A percentile compares a stretch with the other conserved stretches of the same genome.
Evolutionary conservation across 331 rosid genomes (phyloP).

Genomic region (Acacia pycnantha): DNA sequence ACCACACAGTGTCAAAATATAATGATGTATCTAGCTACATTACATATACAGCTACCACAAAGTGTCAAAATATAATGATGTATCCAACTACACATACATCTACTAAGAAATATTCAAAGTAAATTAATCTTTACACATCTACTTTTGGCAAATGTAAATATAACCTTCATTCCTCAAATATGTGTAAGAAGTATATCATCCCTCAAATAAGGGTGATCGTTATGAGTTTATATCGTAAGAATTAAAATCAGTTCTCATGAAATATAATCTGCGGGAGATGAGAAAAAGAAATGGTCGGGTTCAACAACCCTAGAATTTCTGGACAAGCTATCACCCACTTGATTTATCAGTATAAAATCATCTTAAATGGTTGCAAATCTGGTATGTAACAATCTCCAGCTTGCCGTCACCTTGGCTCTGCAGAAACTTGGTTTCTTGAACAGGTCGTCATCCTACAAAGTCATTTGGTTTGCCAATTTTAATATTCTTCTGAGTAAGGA

Average conservation of each 20-base stretch:
- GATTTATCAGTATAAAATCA: not conserved
- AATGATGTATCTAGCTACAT: too few species aligned
- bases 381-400: slow-evolving; percentile 17
- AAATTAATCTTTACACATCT: too few species aligned
- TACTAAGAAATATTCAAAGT: too few species aligned
- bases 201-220: not conserved
- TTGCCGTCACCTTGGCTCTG: slow-evolving; percentile 3
- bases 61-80: too few species aligned
- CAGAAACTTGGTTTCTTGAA: not conserved
- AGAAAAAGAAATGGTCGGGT: not conserved
- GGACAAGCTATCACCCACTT: slow-evolving; percentile 2
- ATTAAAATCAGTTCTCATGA: not conserved
- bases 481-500: slow-evolving; percentile 59
- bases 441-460: slow-evolving; percentile 16
- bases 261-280: not conserved
- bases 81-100: too few species aligned
- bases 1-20: too few species aligned
- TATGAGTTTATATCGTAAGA: not conserved
- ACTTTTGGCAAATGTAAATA: too few species aligned
- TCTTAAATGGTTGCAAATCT: slow-evolving; percentile 14
- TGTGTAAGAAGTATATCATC: not conserved
- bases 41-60: too few species aligned
- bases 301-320: not conserved
- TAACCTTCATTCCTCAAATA: too few species aligned
- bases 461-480: slow-evolving; percentile 73